A percentile compares a stretch with the other conserved stretches of the same genome.
These are phyloP conservation scores for Geotrichum reessii DNA, from an alignment of 1,139 yeast genomes.

Conservation along the genomic window DNA sequence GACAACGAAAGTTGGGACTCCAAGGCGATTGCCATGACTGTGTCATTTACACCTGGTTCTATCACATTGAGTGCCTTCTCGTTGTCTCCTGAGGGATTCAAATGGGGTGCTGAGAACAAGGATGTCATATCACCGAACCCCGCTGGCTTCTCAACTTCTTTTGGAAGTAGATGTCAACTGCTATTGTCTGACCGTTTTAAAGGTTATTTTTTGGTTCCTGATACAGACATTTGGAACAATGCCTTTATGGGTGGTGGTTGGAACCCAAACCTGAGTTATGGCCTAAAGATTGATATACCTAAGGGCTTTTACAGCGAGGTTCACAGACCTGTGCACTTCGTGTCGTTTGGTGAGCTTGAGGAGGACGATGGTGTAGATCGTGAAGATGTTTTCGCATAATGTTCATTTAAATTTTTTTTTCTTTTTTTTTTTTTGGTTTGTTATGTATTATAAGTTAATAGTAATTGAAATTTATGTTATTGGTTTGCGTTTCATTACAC, in stretches of 20 bases:
- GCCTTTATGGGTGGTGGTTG: constrained; percentile 84
- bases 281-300: constrained; percentile 72
- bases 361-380: constrained; percentile 53
- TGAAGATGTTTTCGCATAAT: constrained; percentile 63
- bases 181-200: constrained; percentile 67
- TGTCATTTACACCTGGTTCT: constrained; percentile 78
- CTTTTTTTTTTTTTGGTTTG: background rate
- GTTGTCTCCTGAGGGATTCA: constrained; percentile 57
- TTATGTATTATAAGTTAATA: background rate
- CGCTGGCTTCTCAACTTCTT: constrained; percentile 56
- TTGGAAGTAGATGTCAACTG: constrained; percentile 61
- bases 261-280: constrained; percentile 56
- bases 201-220: constrained; percentile 87
- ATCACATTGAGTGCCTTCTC: constrained; percentile 67
- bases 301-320: constrained; percentile 73
- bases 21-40: constrained; percentile 53
- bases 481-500: constrained; percentile 1
- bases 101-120: constrained; percentile 69
- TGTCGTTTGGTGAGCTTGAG: constrained; percentile 64
- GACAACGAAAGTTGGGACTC: constrained; percentile 37
- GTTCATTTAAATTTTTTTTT: background rate
- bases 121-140: constrained; percentile 52
- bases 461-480: background rate
- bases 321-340: constrained; percentile 86
- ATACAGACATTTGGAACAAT: constrained; percentile 82